These are phyloP conservation scores for Magnusiomyces paraingens DNA, from an alignment of 1,139 yeast genomes.

Conservation along the genomic window DNA sequence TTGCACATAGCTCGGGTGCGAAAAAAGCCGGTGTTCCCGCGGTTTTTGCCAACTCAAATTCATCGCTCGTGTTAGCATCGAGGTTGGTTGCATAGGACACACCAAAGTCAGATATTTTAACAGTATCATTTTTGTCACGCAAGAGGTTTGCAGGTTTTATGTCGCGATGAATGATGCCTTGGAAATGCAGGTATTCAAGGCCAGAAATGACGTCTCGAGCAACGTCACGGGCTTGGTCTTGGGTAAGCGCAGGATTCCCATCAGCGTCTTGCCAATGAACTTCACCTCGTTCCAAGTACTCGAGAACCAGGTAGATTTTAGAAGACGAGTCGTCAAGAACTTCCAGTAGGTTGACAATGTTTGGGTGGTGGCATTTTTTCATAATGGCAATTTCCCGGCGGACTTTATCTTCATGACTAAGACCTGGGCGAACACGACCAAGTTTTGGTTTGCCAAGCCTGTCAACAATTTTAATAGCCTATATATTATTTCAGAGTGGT, in stretches of 20 bases:
- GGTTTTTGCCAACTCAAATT: slow-evolving; percentile 78
- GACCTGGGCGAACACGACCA: slow-evolving; percentile 38
- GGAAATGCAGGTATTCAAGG: slow-evolving; percentile 83
- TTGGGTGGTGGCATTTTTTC: slow-evolving; percentile 89
- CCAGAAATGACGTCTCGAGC: slow-evolving; percentile 86
- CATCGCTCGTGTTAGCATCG: slow-evolving; percentile 49
- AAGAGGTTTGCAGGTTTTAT: slow-evolving; percentile 93
- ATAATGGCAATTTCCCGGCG: slow-evolving; percentile 91
- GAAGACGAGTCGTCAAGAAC: slow-evolving; percentile 84
- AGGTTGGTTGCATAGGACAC: slow-evolving; percentile 72
- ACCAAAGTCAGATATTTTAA: slow-evolving; percentile 94
- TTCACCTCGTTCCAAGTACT: slow-evolving; percentile 89
- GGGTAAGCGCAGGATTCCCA: slow-evolving; percentile 55
- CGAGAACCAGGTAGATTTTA: slow-evolving; percentile 85
- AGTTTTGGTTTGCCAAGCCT: slow-evolving; percentile 60
- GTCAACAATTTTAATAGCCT: slow-evolving; percentile 86
- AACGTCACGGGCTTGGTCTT: slow-evolving; percentile 59
- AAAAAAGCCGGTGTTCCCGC: slow-evolving; percentile 89
- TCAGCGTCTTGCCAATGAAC: slow-evolving; percentile 62
- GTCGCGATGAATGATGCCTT: slow-evolving; percentile 94
- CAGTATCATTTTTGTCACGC: slow-evolving; percentile 63
- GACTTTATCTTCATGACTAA: slow-evolving; percentile 64
- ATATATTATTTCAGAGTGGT: neutral
- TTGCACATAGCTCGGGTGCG: slow-evolving; percentile 68
- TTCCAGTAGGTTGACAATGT: slow-evolving; percentile 79